A percentile compares a stretch with the other conserved stretches of the same genome.
phyloP scores from a whole-genome alignment of 1,139 yeast genomes.

The Yamadazyma taylorii region DNA sequence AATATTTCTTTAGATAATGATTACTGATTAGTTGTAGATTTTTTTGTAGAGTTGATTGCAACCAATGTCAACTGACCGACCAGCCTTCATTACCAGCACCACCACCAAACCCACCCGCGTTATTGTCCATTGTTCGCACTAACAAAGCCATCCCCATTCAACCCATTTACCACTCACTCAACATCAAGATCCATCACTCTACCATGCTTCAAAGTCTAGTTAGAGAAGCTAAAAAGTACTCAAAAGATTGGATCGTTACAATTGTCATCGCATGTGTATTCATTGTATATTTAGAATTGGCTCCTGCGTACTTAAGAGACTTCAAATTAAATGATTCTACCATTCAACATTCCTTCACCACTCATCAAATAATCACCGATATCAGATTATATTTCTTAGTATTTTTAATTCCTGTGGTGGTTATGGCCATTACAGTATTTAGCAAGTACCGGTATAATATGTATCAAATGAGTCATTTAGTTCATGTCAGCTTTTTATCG shows the following conservation, averaged over 20 bases:
- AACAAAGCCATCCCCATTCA: too few species aligned
- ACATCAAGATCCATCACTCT: background rate
- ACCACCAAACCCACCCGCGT: too few species aligned
- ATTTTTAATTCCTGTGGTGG: slow-evolving; percentile 22
- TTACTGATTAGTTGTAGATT: too few species aligned
- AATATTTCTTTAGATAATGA: too few species aligned
- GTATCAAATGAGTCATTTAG: slow-evolving; percentile 13
- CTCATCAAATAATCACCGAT: slow-evolving; percentile 41
- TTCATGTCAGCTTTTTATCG: slow-evolving; percentile 27
- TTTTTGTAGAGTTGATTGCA: too few species aligned
- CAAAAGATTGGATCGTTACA: slow-evolving; percentile 37
- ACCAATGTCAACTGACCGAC: too few species aligned
- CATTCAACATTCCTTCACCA: slow-evolving; percentile 49
- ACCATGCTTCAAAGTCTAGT: background rate
- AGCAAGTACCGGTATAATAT: slow-evolving; percentile 4
- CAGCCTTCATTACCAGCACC: too few species aligned
- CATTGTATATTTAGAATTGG: slow-evolving; percentile 36
- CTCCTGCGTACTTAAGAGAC: slow-evolving; percentile 38
- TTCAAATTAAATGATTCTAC: slow-evolving; percentile 34
- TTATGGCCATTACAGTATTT: slow-evolving; percentile 14
- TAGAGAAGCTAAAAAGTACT: slow-evolving; percentile 1
- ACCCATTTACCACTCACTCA: background rate
- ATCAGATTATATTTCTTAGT: slow-evolving; percentile 26
- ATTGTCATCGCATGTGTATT: slow-evolving; percentile 28
- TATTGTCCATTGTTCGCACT: too few species aligned